Evolutionary conservation across 305 asterid species (phyloP), one percentile per base, ranked within the genome.

Genomic region (Fraxinus sp.): DNA sequence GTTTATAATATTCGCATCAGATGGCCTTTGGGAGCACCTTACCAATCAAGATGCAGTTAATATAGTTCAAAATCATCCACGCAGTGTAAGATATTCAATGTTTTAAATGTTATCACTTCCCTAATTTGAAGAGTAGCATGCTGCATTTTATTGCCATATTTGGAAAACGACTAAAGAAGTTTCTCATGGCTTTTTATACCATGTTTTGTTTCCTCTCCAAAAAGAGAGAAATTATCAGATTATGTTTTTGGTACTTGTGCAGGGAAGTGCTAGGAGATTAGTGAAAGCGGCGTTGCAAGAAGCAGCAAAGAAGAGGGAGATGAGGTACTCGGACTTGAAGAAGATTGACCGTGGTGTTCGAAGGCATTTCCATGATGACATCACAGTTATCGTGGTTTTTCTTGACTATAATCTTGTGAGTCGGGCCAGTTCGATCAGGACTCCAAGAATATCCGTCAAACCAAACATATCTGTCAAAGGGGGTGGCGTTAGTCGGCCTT

Each of bases 1-100:
- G 85, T 94, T 94, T 84, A 78, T 94, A 70, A 93, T 94, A 85
- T 93, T 94, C 74, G 98, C 98, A 30, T 93, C 97, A 16, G 98
- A 94, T 84, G 98, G 98, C 79, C 97, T 94, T 30, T 94, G 98
- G 98, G 98, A 94, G 90, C 98, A 94, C 88, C 92, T 94, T 33
- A 90, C 90, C 82, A 94, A 94, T 88, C 97, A 94, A 89, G 97
- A 91, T 82, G 98, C 98, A 24, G 95, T 94, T 71, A 94, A 91
- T 78, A 90, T 94, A 32, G 94, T 94, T 85, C 97, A 94, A 82
- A 93, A 89, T 76, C 91, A 89, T 85, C 95, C 95, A 2, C 95
- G 87, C 84, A 84, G 41, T 73, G 97, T 93, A 89, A 91, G 96
- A 36, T 81, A 80, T 81, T 44, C 13, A 24, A 72, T 44, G 9